phyloP scores from a whole-genome alignment of 2,329 filamentous ascomycete genomes.

The Aspergillus intermedius region DNA sequence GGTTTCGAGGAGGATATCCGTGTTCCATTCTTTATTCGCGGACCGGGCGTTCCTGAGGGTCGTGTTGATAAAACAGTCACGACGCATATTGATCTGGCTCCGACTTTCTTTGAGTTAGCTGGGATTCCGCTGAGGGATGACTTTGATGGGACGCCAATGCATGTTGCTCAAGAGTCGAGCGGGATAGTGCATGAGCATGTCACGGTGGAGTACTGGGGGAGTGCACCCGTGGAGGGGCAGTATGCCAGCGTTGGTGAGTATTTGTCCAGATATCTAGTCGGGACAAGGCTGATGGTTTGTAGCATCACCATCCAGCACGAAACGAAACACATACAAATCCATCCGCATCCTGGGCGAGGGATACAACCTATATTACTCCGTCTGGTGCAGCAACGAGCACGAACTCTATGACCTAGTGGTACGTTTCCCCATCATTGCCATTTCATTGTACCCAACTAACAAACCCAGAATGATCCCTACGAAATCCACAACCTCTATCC shows the following conservation, averaged over 20 bases:
- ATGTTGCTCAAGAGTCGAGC: constrained; percentile 19
- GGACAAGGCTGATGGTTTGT: too few species aligned
- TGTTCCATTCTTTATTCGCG: constrained; percentile 51
- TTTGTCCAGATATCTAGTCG: too few species aligned
- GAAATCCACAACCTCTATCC: constrained; percentile 13
- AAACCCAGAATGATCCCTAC: constrained; percentile 9
- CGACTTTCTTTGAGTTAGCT: constrained; percentile 45
- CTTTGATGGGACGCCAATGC: constrained; percentile 51
- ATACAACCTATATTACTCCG: constrained; percentile 18
- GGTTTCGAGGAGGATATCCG: constrained; percentile 52
- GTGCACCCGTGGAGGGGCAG: neutral
- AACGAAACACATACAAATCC: constrained; percentile 15
- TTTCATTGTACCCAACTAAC: neutral
- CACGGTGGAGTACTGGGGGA: constrained; percentile 52
- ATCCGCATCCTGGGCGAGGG: constrained; percentile 12
- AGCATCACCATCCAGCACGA: neutral
- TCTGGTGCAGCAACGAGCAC: constrained; percentile 18
- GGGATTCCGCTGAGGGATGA: constrained; percentile 34
- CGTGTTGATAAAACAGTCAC: constrained; percentile 41
- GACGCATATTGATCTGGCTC: constrained; percentile 56
- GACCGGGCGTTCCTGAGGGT: constrained; percentile 44
- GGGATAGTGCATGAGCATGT: constrained; percentile 40
- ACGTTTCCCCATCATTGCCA: neutral
- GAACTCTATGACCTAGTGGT: constrained; percentile 16
- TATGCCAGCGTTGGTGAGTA: too few species aligned